Base-by-base conservation (phyloP, 176 grass and related monocot species). In the Secale cereale region DNA sequence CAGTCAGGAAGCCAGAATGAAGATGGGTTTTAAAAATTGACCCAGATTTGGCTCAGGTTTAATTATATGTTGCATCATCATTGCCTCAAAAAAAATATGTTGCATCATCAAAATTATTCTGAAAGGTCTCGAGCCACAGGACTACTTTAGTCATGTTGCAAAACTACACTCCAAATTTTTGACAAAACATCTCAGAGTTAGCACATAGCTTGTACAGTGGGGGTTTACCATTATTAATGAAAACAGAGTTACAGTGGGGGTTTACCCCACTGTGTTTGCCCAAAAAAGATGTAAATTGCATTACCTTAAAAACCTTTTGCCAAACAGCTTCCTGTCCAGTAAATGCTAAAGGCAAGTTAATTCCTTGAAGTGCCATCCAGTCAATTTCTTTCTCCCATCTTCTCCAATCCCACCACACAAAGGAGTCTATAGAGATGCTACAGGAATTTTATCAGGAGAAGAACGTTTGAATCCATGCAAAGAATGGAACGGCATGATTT, bases 381-480 rank as follows among this genome's bases (percentile, higher is more conserved):
- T 97, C 95, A 84, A 97, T 97, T 86, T 97, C 95, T 89, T 92
- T 94, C 85, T 94, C 95, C 95, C 95, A 97, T 91, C 95, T 88
- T 83, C 89, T 87, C 95, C 95, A 97, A 74, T 88, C 81, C 95
- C 92, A 97, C 95, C 95, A 97, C 30, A 88, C 95, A 94, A 85
- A 94, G 19, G 95, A 94, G 78, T 97, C 95, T 94, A 93, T 10
- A 40, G 37, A 40, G 37, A 40, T 40, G 37, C 8, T 40, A 40
- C 39, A 90, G 25, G 56, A 89, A 73, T 78, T 78, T 89, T 65
- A 78, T 73, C 69, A 78, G n/a, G n/a, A n/a, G 86, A 15, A 78
- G 71, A 20, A 48, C 56, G 10, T 79, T 83, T 60, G 69, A 83
- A 86, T 40, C 50, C 39, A 76, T 41, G 32, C n/a, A 86, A 88